phyloP scores from a whole-genome alignment of 139 green algal species.

The Chlorella vulgaris region DNA sequence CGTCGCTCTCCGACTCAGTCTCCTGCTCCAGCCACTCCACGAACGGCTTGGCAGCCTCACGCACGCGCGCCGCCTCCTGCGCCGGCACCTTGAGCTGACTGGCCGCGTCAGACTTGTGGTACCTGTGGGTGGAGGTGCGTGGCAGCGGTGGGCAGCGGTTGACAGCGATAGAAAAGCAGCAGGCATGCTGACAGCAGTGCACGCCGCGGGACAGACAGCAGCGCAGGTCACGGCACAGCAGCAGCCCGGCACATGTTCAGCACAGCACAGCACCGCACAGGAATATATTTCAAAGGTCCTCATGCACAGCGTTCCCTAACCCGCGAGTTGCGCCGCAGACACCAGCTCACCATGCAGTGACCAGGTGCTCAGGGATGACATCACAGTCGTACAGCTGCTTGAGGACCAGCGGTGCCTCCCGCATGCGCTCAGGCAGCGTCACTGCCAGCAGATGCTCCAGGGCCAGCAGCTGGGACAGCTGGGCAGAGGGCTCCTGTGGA shows the following conservation, averaged over 20 bases:
- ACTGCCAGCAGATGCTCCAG: conserved; percentile 72
- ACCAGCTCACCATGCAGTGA: conserved; percentile 72
- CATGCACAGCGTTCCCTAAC: neutral
- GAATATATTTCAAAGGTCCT: too few relatives aligned
- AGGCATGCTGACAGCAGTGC: neutral
- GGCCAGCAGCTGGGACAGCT: conserved; percentile 83
- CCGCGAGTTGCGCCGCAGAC: neutral
- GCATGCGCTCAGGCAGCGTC: conserved; percentile 34
- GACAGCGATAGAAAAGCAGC: too few relatives aligned
- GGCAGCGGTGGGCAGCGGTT: neutral
- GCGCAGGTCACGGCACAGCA: too few relatives aligned
- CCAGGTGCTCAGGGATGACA: conserved; percentile 85
- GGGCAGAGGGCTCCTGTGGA: conserved; percentile 50
- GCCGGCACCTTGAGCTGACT: conserved; percentile 67
- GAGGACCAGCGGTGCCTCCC: conserved; percentile 78
- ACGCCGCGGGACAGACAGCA: too few relatives aligned
- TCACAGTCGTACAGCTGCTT: conserved; percentile 94
- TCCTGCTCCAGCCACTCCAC: conserved; percentile 85
- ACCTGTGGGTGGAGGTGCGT: neutral
- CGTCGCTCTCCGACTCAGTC: conserved; percentile 64
- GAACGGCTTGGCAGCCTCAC: conserved; percentile 66
- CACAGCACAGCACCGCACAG: too few relatives aligned
- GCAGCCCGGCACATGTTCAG: too few relatives aligned
- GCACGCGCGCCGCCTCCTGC: conserved; percentile 43
- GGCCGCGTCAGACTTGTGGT: conserved; percentile 58